Conservation (phyloP, 495 filamentous ascomycete genomes). For the Xylaria castorea region DNA sequence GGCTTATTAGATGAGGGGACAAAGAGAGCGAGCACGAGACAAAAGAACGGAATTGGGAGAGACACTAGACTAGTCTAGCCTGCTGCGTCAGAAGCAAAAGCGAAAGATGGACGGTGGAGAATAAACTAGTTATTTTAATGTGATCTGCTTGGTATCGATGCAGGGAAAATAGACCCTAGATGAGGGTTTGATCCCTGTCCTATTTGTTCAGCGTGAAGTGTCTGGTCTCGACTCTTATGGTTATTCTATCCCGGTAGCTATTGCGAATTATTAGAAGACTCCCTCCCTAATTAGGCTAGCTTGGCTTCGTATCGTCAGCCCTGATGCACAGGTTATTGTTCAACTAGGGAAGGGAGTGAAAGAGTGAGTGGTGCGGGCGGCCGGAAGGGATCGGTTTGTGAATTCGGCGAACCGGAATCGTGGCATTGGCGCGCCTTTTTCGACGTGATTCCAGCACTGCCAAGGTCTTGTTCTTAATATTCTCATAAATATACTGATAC, state of each 20-base stretch:
- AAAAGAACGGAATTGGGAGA: neutral
- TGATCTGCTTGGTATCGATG: neutral
- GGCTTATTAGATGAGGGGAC: constrained; percentile 13
- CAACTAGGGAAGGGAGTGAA: neutral
- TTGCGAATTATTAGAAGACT: neutral
- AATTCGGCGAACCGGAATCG: constrained; percentile 22
- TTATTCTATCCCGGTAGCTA: neutral
- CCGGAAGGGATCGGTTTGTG: constrained; percentile 7
- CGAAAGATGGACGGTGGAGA: constrained; percentile 1
- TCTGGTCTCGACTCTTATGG: neutral
- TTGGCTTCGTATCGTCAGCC: neutral
- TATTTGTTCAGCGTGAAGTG: neutral
- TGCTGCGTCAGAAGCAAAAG: constrained; percentile 14
- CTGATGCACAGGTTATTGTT: neutral
- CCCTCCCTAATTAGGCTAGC: neutral
- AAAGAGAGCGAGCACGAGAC: constrained; percentile 8
- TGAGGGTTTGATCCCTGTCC: neutral
- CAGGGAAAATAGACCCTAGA: neutral
- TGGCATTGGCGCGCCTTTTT: constrained; percentile 3
- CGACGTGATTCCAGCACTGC: neutral
- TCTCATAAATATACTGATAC: neutral
- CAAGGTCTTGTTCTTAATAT: neutral
- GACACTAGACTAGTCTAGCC: neutral
- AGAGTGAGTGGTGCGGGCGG: constrained; percentile 2
- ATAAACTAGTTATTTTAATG: constrained; percentile 2